phyloP scores from a whole-genome alignment of 129 eudicot species.

The Flaveria brownii region DNA sequence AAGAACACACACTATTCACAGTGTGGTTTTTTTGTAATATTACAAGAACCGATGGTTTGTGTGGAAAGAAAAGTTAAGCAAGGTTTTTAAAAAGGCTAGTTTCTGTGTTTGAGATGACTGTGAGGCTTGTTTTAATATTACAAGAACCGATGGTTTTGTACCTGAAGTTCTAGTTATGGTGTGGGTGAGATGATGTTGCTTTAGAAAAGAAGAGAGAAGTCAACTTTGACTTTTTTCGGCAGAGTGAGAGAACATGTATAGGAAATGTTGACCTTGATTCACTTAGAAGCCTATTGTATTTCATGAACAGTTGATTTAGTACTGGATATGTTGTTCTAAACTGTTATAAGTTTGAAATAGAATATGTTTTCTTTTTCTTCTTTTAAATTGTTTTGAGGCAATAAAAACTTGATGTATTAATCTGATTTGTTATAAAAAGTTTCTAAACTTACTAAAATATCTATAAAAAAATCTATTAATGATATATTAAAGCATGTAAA shows the following conservation, averaged over 20 bases:
- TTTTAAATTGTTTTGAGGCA: not conserved
- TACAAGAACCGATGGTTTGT: slow-evolving; percentile 10
- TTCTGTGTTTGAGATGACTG: no score
- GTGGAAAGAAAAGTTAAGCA: slow-evolving; percentile 23
- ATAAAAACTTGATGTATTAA: no score
- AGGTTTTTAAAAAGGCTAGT: slow-evolving; percentile 5
- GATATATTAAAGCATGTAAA: no score
- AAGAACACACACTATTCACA: not conserved
- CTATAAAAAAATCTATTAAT: no score
- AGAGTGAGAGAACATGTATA: slow-evolving; percentile 30
- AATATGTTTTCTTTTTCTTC: not conserved
- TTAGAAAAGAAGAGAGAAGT: slow-evolving; percentile 10
- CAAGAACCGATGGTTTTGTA: no score
- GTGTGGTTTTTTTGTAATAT: slow-evolving; percentile 3
- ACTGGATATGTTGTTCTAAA: slow-evolving; percentile 15
- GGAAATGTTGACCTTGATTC: slow-evolving; percentile 28
- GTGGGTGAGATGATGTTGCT: slow-evolving; percentile 14
- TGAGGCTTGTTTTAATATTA: no score
- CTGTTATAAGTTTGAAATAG: not conserved
- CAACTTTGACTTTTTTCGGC: slow-evolving; percentile 21
- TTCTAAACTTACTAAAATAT: no score
- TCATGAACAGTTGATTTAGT: slow-evolving; percentile 28
- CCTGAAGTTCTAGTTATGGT: not conserved
- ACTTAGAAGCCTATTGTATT: slow-evolving; percentile 14
- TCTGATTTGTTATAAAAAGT: no score